A percentile compares a stretch with the other conserved stretches of the same genome.
phyloP scores from a whole-genome alignment of 495 filamentous ascomycete genomes.

The Aspergillus haitiensis region DNA sequence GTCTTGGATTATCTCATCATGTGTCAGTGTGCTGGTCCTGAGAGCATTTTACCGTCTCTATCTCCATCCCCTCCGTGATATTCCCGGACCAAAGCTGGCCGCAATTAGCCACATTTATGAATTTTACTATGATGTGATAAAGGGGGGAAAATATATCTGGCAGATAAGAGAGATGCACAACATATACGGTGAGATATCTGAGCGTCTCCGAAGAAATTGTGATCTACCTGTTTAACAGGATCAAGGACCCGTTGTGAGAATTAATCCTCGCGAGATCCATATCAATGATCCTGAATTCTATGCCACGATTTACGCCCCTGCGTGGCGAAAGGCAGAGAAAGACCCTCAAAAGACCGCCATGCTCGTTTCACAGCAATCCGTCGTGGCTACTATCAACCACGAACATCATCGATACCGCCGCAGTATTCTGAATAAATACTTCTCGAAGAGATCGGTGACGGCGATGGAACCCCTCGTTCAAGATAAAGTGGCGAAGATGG shows the following conservation, averaged over 20 bases:
- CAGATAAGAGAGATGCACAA: conserved; percentile 45
- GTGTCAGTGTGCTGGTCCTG: too few relatives aligned
- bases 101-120: conserved; percentile 52
- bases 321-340: conserved; percentile 28
- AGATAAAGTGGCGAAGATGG: neutral
- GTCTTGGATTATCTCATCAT: too few relatives aligned
- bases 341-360: conserved; percentile 8
- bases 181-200: conserved; percentile 43
- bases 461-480: neutral
- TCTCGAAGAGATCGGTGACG: conserved; percentile 23
- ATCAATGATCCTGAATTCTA: conserved; percentile 38
- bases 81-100: conserved; percentile 48
- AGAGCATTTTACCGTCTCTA: conserved; percentile 16
- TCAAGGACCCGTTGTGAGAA: conserved; percentile 53
- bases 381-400: conserved; percentile 22
- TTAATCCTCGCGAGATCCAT: conserved; percentile 52
- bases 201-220: too few relatives aligned
- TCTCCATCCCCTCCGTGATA: conserved; percentile 45
- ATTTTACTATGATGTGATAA: conserved; percentile 47
- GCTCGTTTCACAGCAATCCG: conserved; percentile 17
- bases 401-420: conserved; percentile 31
- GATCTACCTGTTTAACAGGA: too few relatives aligned
- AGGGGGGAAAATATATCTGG: conserved; percentile 37
- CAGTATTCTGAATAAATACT: conserved; percentile 25
- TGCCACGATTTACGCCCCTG: conserved; percentile 33